A percentile compares a stretch with the other conserved stretches of the same genome.
These are phyloP conservation scores for Pyrenochaeta sp. DNA, from an alignment of 2,329 filamentous ascomycete species.

Conservation along the genomic window DNA sequence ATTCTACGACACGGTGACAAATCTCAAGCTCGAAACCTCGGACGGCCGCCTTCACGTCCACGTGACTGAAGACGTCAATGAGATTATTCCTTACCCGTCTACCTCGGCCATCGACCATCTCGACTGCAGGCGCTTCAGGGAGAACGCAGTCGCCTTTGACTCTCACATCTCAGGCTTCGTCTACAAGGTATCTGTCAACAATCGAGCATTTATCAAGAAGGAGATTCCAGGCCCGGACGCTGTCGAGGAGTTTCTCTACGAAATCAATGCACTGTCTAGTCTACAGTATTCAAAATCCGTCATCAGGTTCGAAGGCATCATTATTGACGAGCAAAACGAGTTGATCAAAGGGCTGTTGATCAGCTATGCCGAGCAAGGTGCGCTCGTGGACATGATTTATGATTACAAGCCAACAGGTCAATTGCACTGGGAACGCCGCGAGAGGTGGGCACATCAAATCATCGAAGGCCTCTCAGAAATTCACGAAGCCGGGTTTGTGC, in stretches of 20 bases:
- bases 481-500: constrained; percentile 94
- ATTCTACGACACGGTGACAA: constrained; percentile 95
- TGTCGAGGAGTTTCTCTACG: constrained; percentile 95
- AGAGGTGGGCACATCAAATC: constrained; percentile 91
- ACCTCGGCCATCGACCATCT: constrained; percentile 78
- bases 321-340: constrained; percentile 79
- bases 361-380: constrained; percentile 83
- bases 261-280: constrained; percentile 91
- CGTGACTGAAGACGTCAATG: constrained; percentile 96
- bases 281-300: constrained; percentile 78
- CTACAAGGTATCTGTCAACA: constrained; percentile 83
- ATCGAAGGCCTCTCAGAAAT: constrained; percentile 89
- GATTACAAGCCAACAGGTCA: constrained; percentile 68
- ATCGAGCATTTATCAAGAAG: constrained; percentile 87
- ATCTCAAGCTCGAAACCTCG: constrained; percentile 89
- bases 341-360: constrained; percentile 89
- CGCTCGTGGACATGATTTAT: constrained; percentile 89
- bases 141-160: constrained; percentile 82
- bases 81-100: constrained; percentile 88
- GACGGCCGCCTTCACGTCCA: constrained; percentile 92
- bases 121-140: constrained; percentile 64
- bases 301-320: constrained; percentile 85
- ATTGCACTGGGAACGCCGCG: constrained; percentile 75
- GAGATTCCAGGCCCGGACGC: constrained; percentile 96
- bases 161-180: constrained; percentile 97